These are phyloP conservation scores for Gautieria morchelliformis DNA, from an alignment of 768 basidiomycete species.

Conservation along the genomic window DNA sequence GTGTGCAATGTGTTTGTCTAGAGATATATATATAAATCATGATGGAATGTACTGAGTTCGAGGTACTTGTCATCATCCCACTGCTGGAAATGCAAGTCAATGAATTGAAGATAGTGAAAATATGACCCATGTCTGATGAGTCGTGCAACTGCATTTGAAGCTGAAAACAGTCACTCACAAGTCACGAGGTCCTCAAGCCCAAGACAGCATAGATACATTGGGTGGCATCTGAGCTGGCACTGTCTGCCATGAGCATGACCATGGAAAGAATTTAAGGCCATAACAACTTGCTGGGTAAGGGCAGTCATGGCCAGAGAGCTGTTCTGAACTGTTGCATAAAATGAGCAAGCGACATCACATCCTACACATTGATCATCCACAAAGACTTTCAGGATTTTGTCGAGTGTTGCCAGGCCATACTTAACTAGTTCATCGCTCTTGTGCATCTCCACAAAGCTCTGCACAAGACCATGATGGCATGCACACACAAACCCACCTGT, in stretches of 20 bases:
- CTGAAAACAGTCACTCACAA: constrained; percentile 13
- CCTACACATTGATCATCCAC: constrained; percentile 11
- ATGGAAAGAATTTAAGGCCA: constrained; percentile 10
- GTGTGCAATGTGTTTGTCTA: no score
- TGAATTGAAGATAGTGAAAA: constrained; percentile 12
- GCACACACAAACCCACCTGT: no score
- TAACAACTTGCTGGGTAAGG: neutral
- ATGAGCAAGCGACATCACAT: constrained; percentile 17
- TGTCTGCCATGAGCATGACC: constrained; percentile 14
- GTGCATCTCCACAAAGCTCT: constrained; percentile 15
- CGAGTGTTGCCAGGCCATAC: constrained; percentile 13
- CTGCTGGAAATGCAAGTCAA: no score
- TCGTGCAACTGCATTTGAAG: constrained; percentile 9
- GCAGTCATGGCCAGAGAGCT: constrained; percentile 5
- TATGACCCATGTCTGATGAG: constrained; percentile 11
- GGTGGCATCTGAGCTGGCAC: constrained; percentile 15
- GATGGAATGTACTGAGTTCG: neutral
- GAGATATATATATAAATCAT: neutral
- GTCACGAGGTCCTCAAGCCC: constrained; percentile 16
- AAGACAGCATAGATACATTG: constrained; percentile 6
- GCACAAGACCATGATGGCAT: no score
- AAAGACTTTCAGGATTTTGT: constrained; percentile 8
- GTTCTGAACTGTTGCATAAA: constrained; percentile 10
- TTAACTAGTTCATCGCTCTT: constrained; percentile 13
- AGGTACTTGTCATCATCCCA: no score